Base-by-base conservation (phyloP, 805 yeast species). In the Candida alai region DNA sequence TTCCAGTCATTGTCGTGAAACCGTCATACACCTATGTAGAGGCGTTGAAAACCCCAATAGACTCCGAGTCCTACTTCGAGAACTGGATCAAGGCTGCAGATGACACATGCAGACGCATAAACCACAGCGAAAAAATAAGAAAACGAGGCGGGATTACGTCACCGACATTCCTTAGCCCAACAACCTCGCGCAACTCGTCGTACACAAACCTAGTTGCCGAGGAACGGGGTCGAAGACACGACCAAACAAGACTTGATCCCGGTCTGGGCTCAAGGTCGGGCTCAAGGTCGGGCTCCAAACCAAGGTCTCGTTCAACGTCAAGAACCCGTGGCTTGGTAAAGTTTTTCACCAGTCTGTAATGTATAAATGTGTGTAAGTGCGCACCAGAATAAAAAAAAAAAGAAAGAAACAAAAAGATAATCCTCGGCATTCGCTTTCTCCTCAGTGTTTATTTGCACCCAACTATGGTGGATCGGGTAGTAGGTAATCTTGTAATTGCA, bases 1-100 rank as follows among this genome's bases (percentile, higher is more conserved):
- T 66, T 2, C 73, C 73, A 7, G 71, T 65, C 19, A 64, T 66
- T 26, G 51, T 65, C 10, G 70, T 66, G 3, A 66, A 66, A 41
- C 69, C 73, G 1, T 48, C 49, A 18, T 62, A 64, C 41, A 48
- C 53, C 26, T 53, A 56, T 36, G 43, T 45, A n/a, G 65, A 58
- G 35, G 41, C 36, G 21, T 52, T 66, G 31, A 43, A 45, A 1
- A 39, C 37, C 7, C 66, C 68, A 4, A 48, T 66, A n/a, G 58
- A 56, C 18, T 43, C 54, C 6, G 58, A 53, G 28, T 32, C 42
- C n/a, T 66, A 65, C 43, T 66, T 66, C 40, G 52, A 52, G 35
- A 51, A 60, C 38, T 60, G 60, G 61, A 41, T 65, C 6, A 51
- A 49, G 24, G 37, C 44, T 16, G 50, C 58, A 16, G 65, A 59